phyloP scores from a whole-genome alignment of 106 monocot genomes.

The Dendrobium chrysotoxum region DNA sequence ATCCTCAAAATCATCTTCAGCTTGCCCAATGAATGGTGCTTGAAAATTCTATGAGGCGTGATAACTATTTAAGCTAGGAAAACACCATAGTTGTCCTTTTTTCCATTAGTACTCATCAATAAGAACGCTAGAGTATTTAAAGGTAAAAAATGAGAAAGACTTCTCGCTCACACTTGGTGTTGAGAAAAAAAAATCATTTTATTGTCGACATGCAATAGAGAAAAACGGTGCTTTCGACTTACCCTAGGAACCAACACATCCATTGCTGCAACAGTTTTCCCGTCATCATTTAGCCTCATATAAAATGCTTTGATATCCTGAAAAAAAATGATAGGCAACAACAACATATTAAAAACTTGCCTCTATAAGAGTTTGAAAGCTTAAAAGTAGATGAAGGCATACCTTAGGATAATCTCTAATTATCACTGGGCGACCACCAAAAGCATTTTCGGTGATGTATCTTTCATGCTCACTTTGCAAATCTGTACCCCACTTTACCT shows the following conservation, averaged over 20 bases:
- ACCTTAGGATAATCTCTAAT: slow-evolving; percentile 96
- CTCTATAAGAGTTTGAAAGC: neutral
- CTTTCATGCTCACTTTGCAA: slow-evolving; percentile 99
- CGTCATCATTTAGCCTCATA: slow-evolving; percentile 97
- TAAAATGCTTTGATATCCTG: slow-evolving; percentile 98
- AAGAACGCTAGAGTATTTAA: neutral
- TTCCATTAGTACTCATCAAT: neutral
- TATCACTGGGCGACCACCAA: slow-evolving; percentile 84
- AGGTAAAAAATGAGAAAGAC: neutral
- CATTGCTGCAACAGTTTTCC: slow-evolving; percentile 97
- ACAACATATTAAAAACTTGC: neutral
- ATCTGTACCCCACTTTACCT: slow-evolving; percentile 97
- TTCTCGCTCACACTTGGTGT: neutral
- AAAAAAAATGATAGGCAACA: neutral
- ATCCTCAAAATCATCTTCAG: neutral
- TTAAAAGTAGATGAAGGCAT: slow-evolving; percentile 2
- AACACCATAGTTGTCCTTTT: too few relatives aligned
- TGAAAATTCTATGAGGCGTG: too few relatives aligned
- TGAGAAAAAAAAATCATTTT: neutral
- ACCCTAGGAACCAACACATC: slow-evolving; percentile 90
- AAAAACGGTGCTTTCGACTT: neutral
- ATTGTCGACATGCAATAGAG: neutral
- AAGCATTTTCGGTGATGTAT: slow-evolving; percentile 86
- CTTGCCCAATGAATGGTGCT: too few relatives aligned
- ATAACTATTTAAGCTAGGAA: too few relatives aligned